Base-by-base conservation (phyloP, 1,139 yeast genomes). In the Yamadazyma mexicana region DNA sequence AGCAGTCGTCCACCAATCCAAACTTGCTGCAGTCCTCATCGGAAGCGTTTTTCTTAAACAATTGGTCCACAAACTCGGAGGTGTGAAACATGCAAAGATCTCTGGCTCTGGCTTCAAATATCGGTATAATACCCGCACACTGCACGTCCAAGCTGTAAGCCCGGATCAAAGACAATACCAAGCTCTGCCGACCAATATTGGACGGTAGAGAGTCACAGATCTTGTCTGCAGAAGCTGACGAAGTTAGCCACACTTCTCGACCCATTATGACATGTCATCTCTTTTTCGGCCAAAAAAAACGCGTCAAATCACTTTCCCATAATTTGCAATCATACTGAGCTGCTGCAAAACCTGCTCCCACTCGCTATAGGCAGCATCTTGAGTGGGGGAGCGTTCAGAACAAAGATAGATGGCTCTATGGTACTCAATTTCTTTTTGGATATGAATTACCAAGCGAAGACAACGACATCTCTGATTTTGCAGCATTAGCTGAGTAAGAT, bases 1-100 rank as follows among this genome's bases (percentile, higher is more conserved):
- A 83, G 54, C 92, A 85, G 54, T 86, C 95, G 48, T 77, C 75
- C 14, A 61, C 56, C 5, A 82, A 61, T 0, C 83, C 82, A 49
- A 44, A 71, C 25, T 40, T 33, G 20, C 46, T 51, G 33, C 51
- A 24, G n/a, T 37, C 42, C 9, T 44, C 41, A n/a, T 39, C 38
- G 11, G 39, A 34, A 6, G 28, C 16, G n/a, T 40, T 31, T 22
- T 42, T 37, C 24, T 42, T 52, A 24, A 70, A 43, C 20, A 78
- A 50, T 24, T 56, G 55, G 8, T 61, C 51, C 0, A 77, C 60
- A 48, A 62, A 79, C 8, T 49, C 52, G 1, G 43, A 40, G 34
- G 66, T 73, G 45, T 77, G 82, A 43, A 73, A 77, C 15, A 52
- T 49, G 7, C 50, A 44, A 27, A 75, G 45, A 1, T 69, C 71